Base-by-base conservation (phyloP, 306 rosid genomes). In the Cucurbita ficifolia region DNA sequence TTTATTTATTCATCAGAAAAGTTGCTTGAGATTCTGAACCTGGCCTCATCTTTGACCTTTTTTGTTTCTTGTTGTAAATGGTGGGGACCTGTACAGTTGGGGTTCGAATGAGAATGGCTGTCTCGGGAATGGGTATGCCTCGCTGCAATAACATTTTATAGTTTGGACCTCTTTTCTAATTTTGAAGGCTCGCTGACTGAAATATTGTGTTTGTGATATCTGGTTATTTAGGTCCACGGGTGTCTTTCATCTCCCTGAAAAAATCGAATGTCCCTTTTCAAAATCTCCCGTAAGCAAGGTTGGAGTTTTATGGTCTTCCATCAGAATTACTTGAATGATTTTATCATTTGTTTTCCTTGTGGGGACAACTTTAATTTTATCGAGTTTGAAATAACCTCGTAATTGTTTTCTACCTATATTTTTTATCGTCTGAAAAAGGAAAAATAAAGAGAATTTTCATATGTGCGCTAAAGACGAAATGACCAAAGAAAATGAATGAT, bases 51-150 rank as follows among this genome's bases (percentile, higher is more conserved):
- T 85, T 77, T 16, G 54, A 67, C 14, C 7, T 29, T 13, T 57
- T 65, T 29, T 10, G 51, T 79, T 49, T 62, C 77, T 75, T 70
- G 38, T 61, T 39, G 3, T 75, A 93, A 97, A 81, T 70, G 79
- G 83, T 65, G 97, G 97, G 39, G 94, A 90, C 75, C 85, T 93
- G 75, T 90, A 90, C 77, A 87, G 94, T 73, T 93, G 98, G 98
- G 98, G 98, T 59, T 88, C 98, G 80, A 93, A 93, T 85, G 98
- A 93, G 82, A 93, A 93, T 77, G 98, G 98, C 64, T 90, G 98
- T 79, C 98, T 93, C 76, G 98, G 98, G 49, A 84, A 84, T 21
- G 92, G 97, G 98, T 93, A 90, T 74, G 1, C 49, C 74, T 70
- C 79, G 10, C 82, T 53, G 74, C 35, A 8, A 74, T 74, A 77